Conservation (phyloP, 139 green algal genomes). For the Chlamydomonas asymmetrica region DNA sequence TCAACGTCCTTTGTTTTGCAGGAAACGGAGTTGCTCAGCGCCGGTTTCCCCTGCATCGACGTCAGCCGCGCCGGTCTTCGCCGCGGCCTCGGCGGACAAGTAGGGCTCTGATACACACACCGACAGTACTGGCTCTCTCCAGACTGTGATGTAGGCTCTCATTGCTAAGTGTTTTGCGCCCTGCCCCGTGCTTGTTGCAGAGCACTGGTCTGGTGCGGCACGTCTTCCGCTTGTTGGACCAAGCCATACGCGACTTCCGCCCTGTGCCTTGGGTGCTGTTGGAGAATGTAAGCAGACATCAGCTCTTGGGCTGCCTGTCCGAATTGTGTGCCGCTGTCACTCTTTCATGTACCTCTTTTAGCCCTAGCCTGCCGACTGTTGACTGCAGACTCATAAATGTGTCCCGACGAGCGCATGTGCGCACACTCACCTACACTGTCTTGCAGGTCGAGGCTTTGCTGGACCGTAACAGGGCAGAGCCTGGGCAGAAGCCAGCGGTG, state of each 20-base stretch:
- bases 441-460: constrained; percentile 85
- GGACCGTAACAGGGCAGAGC: constrained; percentile 55
- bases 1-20: constrained; percentile 15
- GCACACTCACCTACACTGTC: too few species aligned
- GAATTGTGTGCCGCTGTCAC: too few species aligned
- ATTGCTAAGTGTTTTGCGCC: too few species aligned
- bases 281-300: constrained; percentile 86
- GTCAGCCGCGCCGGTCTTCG: constrained; percentile 72
- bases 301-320: too few species aligned
- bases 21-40: constrained; percentile 80
- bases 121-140: too few species aligned
- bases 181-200: constrained; percentile 36
- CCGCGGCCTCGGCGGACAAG: constrained; percentile 63
- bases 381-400: neutral
- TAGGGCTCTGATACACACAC: constrained; percentile 16
- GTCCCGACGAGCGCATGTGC: neutral
- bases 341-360: too few species aligned
- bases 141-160: too few species aligned
- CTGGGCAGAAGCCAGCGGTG: constrained; percentile 49
- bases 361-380: too few species aligned
- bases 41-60: constrained; percentile 92
- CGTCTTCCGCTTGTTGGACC: constrained; percentile 80
- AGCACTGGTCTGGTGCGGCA: constrained; percentile 77
- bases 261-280: constrained; percentile 87
- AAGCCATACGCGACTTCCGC: constrained; percentile 39